phyloP scores from a whole-genome alignment of 2,329 filamentous ascomycete species.

The Curvularia lunata region DNA sequence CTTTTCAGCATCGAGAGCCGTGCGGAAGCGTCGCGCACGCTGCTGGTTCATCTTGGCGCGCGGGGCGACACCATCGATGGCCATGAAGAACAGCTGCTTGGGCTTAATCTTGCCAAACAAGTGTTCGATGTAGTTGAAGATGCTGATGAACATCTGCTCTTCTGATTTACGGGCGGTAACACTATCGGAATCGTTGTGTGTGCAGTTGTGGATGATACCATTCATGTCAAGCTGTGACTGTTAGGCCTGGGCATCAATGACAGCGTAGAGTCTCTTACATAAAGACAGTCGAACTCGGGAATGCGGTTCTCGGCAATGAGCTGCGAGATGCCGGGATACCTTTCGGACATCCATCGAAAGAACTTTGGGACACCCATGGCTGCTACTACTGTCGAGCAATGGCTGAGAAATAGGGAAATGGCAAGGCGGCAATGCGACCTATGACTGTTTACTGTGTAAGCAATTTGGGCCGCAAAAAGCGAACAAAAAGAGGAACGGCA shows the following conservation, averaged over 20 bases:
- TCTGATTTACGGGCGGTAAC: constrained; percentile 91
- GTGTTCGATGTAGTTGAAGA: constrained; percentile 99
- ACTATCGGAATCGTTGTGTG: constrained; percentile 93
- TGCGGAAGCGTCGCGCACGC: constrained; percentile 91
- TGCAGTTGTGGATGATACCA: constrained; percentile 98
- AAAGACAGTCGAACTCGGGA: constrained; percentile 97
- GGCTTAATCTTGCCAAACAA: constrained; percentile 98
- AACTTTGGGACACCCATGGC: constrained; percentile 83
- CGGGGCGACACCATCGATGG: constrained; percentile 95
- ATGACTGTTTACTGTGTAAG: neutral
- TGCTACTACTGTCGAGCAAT: constrained; percentile 30
- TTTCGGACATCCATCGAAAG: constrained; percentile 98
- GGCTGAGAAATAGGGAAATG: constrained; percentile 17
- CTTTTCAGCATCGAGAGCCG: constrained; percentile 86
- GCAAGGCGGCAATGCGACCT: constrained; percentile 8
- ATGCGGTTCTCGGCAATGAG: constrained; percentile 98
- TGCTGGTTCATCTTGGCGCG: constrained; percentile 99
- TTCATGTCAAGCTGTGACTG: constrained; percentile 83
- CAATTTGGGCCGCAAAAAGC: constrained; percentile 10
- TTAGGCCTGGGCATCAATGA: constrained; percentile 21
- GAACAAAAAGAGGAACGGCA: constrained; percentile 5
- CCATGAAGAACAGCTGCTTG: constrained; percentile 99
- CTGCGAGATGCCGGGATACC: constrained; percentile 97
- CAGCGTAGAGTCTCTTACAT: constrained; percentile 60
- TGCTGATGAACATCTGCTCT: constrained; percentile 99